These are phyloP conservation scores for Neurospora tetraspora DNA, from an alignment of 495 filamentous ascomycete species.

Conservation along the genomic window DNA sequence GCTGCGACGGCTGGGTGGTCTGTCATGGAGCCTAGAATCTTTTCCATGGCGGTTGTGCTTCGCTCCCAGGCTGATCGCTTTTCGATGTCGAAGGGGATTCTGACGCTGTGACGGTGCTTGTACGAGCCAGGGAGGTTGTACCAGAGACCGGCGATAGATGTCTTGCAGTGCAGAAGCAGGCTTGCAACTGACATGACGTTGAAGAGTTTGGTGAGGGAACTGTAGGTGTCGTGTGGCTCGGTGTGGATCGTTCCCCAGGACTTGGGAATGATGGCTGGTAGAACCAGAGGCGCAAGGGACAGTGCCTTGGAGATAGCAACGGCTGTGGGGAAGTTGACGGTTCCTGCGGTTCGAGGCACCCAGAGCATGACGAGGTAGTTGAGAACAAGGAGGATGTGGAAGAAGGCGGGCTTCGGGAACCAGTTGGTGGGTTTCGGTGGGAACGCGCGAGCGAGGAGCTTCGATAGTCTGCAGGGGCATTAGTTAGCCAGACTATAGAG, in stretches of 20 bases:
- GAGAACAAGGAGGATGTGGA: slow-evolving; percentile 28
- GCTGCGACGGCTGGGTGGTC: slow-evolving; percentile 41
- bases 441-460: slow-evolving; percentile 17
- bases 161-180: slow-evolving; percentile 28
- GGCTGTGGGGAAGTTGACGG: slow-evolving; percentile 34
- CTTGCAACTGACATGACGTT: slow-evolving; percentile 27
- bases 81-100: slow-evolving; percentile 34
- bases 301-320: slow-evolving; percentile 34
- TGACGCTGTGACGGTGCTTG: slow-evolving; percentile 34
- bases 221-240: slow-evolving; percentile 29
- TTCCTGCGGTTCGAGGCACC: slow-evolving; percentile 37
- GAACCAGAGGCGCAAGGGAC: slow-evolving; percentile 37
- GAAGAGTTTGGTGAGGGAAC: slow-evolving; percentile 31
- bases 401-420: slow-evolving; percentile 33
- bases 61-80: slow-evolving; percentile 30
- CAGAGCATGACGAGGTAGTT: slow-evolving; percentile 33
- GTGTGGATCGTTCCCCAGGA: slow-evolving; percentile 30
- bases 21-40: slow-evolving; percentile 29
- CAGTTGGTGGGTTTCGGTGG: slow-evolving; percentile 36
- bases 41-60: slow-evolving; percentile 29
- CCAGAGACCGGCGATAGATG: slow-evolving; percentile 23
- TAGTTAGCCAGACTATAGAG: not conserved
- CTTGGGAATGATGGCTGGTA: slow-evolving; percentile 31
- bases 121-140: slow-evolving; percentile 33
- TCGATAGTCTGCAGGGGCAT: slow-evolving; percentile 9